Evolutionary conservation across 139 green algal species (phyloP).

Genomic region (Marvania coccoides): DNA sequence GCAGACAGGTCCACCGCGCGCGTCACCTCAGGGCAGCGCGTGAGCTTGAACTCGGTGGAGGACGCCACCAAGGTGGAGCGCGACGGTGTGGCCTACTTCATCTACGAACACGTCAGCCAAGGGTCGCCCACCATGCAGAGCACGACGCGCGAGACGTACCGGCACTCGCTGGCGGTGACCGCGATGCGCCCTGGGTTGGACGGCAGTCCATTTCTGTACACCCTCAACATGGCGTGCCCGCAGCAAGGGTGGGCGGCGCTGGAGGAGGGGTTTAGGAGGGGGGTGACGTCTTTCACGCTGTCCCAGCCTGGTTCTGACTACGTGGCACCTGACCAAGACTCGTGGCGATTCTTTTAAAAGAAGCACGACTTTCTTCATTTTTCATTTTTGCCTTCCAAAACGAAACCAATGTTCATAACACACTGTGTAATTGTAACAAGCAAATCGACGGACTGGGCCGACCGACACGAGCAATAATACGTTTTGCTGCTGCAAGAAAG

Average conservation of each 20-base stretch:
- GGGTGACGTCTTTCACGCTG: slow-evolving; percentile 44
- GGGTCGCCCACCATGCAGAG: slow-evolving; percentile 57
- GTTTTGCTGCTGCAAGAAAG: too few species aligned
- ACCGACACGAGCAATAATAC: too few species aligned
- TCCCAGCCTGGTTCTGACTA: slow-evolving; percentile 28
- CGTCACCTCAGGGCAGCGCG: slow-evolving; percentile 62
- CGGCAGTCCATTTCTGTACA: slow-evolving; percentile 71
- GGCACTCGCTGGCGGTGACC: slow-evolving; percentile 62
- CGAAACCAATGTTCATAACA: too few species aligned
- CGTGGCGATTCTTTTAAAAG: slow-evolving; percentile 71
- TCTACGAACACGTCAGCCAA: slow-evolving; percentile 77
- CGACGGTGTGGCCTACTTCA: slow-evolving; percentile 47
- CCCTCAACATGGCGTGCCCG: slow-evolving; percentile 67
- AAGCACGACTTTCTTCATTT: too few species aligned
- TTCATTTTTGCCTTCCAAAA: too few species aligned
- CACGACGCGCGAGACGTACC: slow-evolving; percentile 57
- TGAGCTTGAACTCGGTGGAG: slow-evolving; percentile 68
- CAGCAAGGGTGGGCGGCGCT: slow-evolving; percentile 41
- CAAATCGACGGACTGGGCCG: too few species aligned
- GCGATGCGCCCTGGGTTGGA: slow-evolving; percentile 36
- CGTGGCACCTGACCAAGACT: slow-evolving; percentile 65
- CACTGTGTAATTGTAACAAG: too few species aligned
- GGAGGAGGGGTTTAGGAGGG: slow-evolving; percentile 5
- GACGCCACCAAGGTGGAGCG: slow-evolving; percentile 22
- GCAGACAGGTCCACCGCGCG: slow-evolving; percentile 74